These are phyloP conservation scores for Dittrichia graveolens DNA, from an alignment of 129 eudicot genomes.

Conservation along the genomic window DNA sequence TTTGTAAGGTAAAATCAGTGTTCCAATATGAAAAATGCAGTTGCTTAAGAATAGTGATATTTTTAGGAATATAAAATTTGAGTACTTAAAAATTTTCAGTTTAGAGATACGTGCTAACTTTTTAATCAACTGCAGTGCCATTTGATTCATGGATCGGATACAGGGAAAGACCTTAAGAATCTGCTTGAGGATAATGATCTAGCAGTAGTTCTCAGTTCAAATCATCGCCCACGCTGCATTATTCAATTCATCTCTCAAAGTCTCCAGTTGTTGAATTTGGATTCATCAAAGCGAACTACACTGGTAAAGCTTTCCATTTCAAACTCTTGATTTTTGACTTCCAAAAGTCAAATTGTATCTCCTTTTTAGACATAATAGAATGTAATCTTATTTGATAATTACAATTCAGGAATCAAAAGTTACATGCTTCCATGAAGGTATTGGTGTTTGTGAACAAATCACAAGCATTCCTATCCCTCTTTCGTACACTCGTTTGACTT, in stretches of 20 bases:
- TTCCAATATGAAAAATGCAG: background rate
- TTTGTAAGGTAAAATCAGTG: background rate
- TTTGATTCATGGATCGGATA: conserved; percentile 75
- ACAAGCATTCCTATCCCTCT: conserved; percentile 89
- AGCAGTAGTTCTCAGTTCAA: conserved; percentile 65
- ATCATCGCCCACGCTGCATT: conserved; percentile 89
- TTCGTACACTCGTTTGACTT: conserved; percentile 92
- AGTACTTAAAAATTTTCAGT: background rate
- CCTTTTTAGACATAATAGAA: background rate
- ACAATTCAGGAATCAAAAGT: conserved; percentile 77
- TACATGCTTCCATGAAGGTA: conserved; percentile 93
- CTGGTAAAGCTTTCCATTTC: conserved; percentile 48
- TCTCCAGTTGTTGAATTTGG: conserved; percentile 67
- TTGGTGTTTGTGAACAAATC: conserved; percentile 84
- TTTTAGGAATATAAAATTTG: background rate
- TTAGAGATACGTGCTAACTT: conserved; percentile 23
- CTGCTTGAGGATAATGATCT: conserved; percentile 83
- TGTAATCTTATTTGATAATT: conserved; percentile 20
- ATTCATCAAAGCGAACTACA: conserved; percentile 54
- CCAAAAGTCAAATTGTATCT: background rate
- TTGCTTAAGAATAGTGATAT: background rate
- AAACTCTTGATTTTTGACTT: conserved; percentile 17
- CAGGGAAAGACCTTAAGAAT: conserved; percentile 57
- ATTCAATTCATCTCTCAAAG: conserved; percentile 88
- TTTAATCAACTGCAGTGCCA: conserved; percentile 77